phyloP scores from a whole-genome alignment of 495 filamentous ascomycete species.

The Baudoinia panamericana region DNA sequence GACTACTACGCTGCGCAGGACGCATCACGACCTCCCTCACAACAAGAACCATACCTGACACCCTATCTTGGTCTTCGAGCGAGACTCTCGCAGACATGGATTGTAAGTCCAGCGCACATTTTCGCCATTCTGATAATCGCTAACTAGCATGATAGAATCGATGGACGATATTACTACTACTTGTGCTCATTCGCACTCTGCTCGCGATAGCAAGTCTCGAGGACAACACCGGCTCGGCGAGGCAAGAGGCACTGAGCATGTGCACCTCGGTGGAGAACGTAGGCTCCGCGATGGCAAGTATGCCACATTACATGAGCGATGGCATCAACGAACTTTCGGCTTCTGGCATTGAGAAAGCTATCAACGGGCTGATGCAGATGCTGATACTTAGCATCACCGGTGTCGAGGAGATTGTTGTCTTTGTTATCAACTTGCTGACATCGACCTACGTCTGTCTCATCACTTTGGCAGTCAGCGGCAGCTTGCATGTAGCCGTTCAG shows the following conservation, averaged over 20 bases:
- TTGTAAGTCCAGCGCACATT: too few relatives aligned
- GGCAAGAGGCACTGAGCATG: constrained; percentile 67
- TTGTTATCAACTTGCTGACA: constrained; percentile 78
- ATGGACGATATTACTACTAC: constrained; percentile 82
- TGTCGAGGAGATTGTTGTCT: constrained; percentile 76
- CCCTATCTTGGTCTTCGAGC: constrained; percentile 87
- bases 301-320: constrained; percentile 82
- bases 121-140: not conserved
- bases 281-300: constrained; percentile 91
- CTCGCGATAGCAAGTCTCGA: constrained; percentile 59
- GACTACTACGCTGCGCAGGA: constrained; percentile 37
- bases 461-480: constrained; percentile 63
- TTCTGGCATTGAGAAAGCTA: constrained; percentile 58
- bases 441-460: constrained; percentile 80
- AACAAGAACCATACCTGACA: constrained; percentile 52
- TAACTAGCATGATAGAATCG: constrained; percentile 76
- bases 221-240: constrained; percentile 58
- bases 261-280: constrained; percentile 88
- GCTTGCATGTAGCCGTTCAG: constrained; percentile 52
- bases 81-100: constrained; percentile 66
- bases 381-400: constrained; percentile 65
- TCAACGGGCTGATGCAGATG: constrained; percentile 62
- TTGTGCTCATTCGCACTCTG: constrained; percentile 69
- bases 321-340: constrained; percentile 83
- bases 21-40: constrained; percentile 35